Conservation (phyloP, 441 rosid genomes). For the Oxalis stricta region DNA sequence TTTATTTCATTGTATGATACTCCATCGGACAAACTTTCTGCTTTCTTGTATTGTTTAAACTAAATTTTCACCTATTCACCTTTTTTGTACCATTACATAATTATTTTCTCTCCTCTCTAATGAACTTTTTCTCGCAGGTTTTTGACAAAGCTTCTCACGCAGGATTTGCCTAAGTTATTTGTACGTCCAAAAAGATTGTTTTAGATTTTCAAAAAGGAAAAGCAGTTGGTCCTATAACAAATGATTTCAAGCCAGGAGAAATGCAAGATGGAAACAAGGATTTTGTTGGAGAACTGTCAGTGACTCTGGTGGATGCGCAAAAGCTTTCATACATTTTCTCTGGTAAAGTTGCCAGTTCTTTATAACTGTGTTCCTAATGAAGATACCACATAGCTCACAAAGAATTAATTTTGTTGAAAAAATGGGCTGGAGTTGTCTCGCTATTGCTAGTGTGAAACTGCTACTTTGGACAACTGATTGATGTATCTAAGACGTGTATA, state of each 20-base stretch:
- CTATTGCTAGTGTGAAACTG: too few species aligned
- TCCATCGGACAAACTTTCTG: too few species aligned
- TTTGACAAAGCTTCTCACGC: conserved; percentile 83
- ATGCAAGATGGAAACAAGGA: conserved; percentile 77
- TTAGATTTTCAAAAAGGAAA: conserved; percentile 88
- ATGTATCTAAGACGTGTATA: too few species aligned
- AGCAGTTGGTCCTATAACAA: conserved; percentile 76
- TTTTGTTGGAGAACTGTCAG: conserved; percentile 86
- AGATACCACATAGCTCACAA: too few species aligned
- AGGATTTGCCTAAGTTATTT: conserved; percentile 79
- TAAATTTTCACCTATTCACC: too few species aligned
- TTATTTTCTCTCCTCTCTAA: not conserved
- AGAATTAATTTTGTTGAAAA: too few species aligned
- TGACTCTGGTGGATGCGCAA: conserved; percentile 84
- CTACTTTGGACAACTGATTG: too few species aligned
- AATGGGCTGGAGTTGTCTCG: too few species aligned
- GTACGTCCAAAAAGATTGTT: conserved; percentile 95
- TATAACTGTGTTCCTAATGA: not conserved
- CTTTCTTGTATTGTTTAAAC: too few species aligned
- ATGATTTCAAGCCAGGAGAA: conserved; percentile 62
- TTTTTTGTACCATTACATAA: not conserved
- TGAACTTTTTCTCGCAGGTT: conserved; percentile 36
- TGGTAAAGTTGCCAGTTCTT: conserved; percentile 31
- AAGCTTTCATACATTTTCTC: conserved; percentile 61
- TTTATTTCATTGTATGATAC: too few species aligned